Evolutionary conservation across 805 yeast species (phyloP).

Genomic region (Isabelozyma gotoi): DNA sequence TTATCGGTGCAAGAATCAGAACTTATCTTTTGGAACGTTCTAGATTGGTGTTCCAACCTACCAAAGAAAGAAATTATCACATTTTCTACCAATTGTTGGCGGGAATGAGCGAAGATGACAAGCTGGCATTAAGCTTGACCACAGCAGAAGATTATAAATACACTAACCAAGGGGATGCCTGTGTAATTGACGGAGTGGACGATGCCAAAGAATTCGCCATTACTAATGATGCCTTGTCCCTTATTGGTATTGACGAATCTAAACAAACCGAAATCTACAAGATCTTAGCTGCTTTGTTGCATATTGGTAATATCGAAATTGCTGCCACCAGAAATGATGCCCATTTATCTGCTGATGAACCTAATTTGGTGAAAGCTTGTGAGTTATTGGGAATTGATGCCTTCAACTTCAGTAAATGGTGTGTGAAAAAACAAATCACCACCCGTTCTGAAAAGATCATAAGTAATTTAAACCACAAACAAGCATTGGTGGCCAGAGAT

Average conservation of each 20-base stretch:
- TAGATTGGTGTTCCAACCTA: constrained; percentile 90
- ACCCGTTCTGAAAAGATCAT: constrained; percentile 93
- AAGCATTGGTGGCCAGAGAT: constrained; percentile 89
- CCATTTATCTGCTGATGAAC: constrained; percentile 79
- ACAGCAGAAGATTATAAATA: constrained; percentile 71
- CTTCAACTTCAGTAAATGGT: constrained; percentile 78
- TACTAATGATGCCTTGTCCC: constrained; percentile 71
- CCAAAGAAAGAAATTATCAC: constrained; percentile 89
- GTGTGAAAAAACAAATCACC: constrained; percentile 83
- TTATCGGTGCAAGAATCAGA: constrained; percentile 92
- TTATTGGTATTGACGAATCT: constrained; percentile 68
- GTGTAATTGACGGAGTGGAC: constrained; percentile 71
- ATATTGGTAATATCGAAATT: constrained; percentile 88
- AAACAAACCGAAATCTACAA: constrained; percentile 70
- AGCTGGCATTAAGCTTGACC: constrained; percentile 58
- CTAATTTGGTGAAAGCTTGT: constrained; percentile 78
- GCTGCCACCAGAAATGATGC: constrained; percentile 85
- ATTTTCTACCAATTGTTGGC: constrained; percentile 86
- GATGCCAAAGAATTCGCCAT: constrained; percentile 75
- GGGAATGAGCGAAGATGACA: constrained; percentile 63
- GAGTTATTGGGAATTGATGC: constrained; percentile 82
- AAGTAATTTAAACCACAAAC: constrained; percentile 76
- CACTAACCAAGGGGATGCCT: constrained; percentile 85
- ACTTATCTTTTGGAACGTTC: constrained; percentile 92
- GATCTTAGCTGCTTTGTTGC: constrained; percentile 83